Evolutionary conservation across 306 rosid genomes (phyloP).

Genomic region (Vigna mungo): DNA sequence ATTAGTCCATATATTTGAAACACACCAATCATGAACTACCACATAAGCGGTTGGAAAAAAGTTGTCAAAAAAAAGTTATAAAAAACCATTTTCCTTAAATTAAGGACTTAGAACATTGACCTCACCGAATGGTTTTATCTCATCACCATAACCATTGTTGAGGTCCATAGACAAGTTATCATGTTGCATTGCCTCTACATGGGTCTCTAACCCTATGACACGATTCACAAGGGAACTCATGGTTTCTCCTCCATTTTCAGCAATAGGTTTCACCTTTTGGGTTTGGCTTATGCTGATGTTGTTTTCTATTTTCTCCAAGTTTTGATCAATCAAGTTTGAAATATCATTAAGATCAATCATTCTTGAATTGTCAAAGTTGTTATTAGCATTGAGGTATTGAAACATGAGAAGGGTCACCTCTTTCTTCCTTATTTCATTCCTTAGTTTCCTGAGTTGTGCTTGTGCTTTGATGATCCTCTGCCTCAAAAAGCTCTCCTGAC

Average conservation of each 20-base stretch:
- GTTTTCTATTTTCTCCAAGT: slow-evolving; percentile 14
- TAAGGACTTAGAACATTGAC: neutral
- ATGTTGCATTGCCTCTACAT: neutral
- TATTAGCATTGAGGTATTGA: slow-evolving; percentile 19
- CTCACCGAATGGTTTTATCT: neutral
- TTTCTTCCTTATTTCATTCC: slow-evolving; percentile 15
- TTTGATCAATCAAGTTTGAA: slow-evolving; percentile 32
- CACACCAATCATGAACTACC: no score
- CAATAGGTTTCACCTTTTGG: neutral
- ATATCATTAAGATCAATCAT: slow-evolving; percentile 35
- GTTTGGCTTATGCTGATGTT: neutral
- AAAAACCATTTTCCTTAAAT: no score
- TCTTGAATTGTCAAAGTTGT: neutral
- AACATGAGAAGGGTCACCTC: slow-evolving; percentile 37
- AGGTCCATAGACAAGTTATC: neutral
- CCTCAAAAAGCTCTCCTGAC: slow-evolving; percentile 40
- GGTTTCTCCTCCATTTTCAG: neutral
- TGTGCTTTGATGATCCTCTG: slow-evolving; percentile 24
- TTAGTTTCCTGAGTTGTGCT: slow-evolving; percentile 33
- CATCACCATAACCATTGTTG: neutral
- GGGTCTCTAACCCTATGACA: neutral
- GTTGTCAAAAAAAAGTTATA: no score
- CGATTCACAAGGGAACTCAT: neutral
- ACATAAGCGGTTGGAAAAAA: no score
- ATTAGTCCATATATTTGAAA: no score